phyloP scores from a whole-genome alignment of 148 eudicot species.

The Amaranthus cruentus region DNA sequence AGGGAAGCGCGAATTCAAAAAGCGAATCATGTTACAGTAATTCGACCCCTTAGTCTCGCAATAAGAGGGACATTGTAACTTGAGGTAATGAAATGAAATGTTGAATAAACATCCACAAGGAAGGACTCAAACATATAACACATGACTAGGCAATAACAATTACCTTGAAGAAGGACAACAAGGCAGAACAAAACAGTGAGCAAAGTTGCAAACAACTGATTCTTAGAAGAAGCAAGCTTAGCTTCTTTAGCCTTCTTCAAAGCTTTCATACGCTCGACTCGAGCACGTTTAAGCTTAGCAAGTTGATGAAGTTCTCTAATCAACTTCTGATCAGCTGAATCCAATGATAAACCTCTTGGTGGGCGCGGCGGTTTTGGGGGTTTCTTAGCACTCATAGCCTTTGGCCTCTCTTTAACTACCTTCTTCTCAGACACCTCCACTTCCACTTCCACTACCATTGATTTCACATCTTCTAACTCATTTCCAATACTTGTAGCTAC shows the following conservation, averaged over 20 bases:
- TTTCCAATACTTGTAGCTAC: slow-evolving; percentile 14
- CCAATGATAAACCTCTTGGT: slow-evolving; percentile 65
- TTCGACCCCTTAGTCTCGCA: too few relatives aligned
- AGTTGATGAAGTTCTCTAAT: slow-evolving; percentile 75
- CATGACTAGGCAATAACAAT: background rate
- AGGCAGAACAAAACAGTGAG: slow-evolving; percentile 60
- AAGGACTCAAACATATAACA: background rate
- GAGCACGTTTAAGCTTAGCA: slow-evolving; percentile 65
- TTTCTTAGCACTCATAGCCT: slow-evolving; percentile 61
- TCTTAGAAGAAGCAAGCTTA: slow-evolving; percentile 48
- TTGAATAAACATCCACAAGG: background rate
- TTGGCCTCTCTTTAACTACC: slow-evolving; percentile 47
- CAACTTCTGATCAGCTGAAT: slow-evolving; percentile 80
- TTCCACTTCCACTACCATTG: slow-evolving; percentile 34
- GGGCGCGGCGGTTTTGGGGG: slow-evolving; percentile 82
- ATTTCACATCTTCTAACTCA: slow-evolving; percentile 26
- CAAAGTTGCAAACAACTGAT: slow-evolving; percentile 54
- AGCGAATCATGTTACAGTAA: too few relatives aligned
- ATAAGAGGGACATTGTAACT: too few relatives aligned
- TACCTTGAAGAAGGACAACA: slow-evolving; percentile 79
- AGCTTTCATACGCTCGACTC: slow-evolving; percentile 73
- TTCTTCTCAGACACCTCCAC: slow-evolving; percentile 31
- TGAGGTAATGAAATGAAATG: too few relatives aligned
- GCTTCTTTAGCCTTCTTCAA: slow-evolving; percentile 73
- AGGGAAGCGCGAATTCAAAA: too few relatives aligned